These are phyloP conservation scores for Wickerhamomyces queroliae DNA, from an alignment of 805 yeast species.

Conservation along the genomic window DNA sequence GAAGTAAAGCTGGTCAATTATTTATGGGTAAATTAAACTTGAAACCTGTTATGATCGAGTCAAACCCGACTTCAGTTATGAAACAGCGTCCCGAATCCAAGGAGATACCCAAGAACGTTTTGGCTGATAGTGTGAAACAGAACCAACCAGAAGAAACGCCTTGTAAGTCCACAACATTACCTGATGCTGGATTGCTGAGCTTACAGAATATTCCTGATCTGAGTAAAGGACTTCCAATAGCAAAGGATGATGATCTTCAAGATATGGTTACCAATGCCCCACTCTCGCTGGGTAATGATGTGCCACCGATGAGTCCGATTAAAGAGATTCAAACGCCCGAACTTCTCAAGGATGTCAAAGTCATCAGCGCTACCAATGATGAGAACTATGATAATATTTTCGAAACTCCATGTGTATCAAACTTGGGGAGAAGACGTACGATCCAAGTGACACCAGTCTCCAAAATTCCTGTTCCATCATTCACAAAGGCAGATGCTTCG, in stretches of 20 bases:
- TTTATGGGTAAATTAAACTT: conserved; percentile 36
- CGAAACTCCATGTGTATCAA: conserved; percentile 15
- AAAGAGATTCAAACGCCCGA: not conserved
- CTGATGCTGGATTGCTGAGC: conserved; percentile 1
- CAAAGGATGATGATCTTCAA: not conserved
- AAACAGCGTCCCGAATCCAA: conserved; percentile 14
- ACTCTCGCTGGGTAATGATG: not conserved
- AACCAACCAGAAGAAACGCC: conserved; percentile 12
- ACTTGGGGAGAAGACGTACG: conserved; percentile 5
- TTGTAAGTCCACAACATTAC: conserved; percentile 5
- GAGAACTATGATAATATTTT: conserved; percentile 1
- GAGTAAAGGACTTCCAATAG: conserved; percentile 4
- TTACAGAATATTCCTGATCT: conserved; percentile 14
- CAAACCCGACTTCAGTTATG: conserved; percentile 24
- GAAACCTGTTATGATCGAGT: conserved; percentile 30
- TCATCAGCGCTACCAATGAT: conserved; percentile 1
- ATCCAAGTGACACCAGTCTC: conserved; percentile 3
- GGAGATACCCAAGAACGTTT: conserved; percentile 1
- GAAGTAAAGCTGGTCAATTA: conserved; percentile 30
- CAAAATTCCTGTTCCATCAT: conserved; percentile 9
- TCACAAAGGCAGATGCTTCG: conserved; percentile 1
- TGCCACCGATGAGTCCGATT: not conserved
- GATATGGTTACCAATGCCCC: not conserved
- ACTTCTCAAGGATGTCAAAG: not conserved
- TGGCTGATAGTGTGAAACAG: conserved; percentile 9